Evolutionary conservation across 106 monocot genomes (phyloP).

Genomic region (Gastrodia elata): DNA sequence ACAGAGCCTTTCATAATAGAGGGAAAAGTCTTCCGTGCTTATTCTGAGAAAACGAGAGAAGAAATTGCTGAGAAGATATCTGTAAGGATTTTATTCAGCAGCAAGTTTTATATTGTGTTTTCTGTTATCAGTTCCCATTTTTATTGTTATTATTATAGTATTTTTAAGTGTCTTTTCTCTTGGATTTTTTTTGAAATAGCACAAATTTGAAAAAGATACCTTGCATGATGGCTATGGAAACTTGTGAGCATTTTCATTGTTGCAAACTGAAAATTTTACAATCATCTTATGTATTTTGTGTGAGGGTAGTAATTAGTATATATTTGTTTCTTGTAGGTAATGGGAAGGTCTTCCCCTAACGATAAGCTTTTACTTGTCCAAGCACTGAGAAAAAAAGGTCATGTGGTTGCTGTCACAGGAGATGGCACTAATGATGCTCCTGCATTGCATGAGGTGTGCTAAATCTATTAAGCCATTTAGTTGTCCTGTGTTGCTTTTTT

Average conservation of each 20-base stretch:
- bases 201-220: background rate
- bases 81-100: conserved; percentile 26
- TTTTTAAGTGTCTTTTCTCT: background rate
- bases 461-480: background rate
- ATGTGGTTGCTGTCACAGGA: conserved; percentile 90
- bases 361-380: conserved; percentile 83
- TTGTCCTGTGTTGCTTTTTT: background rate
- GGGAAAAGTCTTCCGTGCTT: conserved; percentile 57
- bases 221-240: background rate
- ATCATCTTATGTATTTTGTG: background rate
- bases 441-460: conserved; percentile 62
- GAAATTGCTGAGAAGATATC: conserved; percentile 58
- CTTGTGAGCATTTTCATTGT: background rate
- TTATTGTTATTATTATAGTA: conserved; percentile 2
- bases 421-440: conserved; percentile 94
- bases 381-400: conserved; percentile 41
- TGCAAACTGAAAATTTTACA: background rate
- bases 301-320: background rate
- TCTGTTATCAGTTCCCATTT: background rate
- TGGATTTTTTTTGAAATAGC: background rate
- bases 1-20: conserved; percentile 56
- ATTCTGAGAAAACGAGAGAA: conserved; percentile 48
- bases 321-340: conserved; percentile 33
- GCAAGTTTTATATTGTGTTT: background rate
- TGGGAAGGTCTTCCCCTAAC: conserved; percentile 90